Evolutionary conservation across 1,284 basidiomycete species (phyloP), one percentile per base, ranked within the genome.

Genomic region (Phenoliferia sp.): DNA sequence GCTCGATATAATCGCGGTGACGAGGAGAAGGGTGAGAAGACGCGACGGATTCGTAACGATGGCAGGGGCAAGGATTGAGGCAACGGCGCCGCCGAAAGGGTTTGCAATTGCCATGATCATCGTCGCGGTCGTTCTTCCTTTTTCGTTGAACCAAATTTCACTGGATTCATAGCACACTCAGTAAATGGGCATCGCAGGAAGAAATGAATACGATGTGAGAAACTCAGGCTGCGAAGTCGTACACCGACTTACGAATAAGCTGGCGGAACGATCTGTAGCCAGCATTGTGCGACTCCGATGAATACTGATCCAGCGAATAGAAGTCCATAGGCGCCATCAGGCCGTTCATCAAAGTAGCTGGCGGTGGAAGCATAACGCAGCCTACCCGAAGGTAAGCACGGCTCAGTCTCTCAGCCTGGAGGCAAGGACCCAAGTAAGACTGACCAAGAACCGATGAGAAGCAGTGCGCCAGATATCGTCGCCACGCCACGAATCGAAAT

Each of bases 301-400:
- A 61, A 50, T 15, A 32, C 29, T 34, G 60, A 61, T 22, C 60
- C 48, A 12, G 54, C 29, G 48, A 61, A 61, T 10, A 61, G 60
- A 7, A 61, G 60, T 6, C n/a, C 32, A 28, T 61, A 61, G 15
- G 60, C 44, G 15, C 60, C 32, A 3, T n/a, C 60, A 10, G 60
- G 26, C n/a, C 39, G 39, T 12, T 44, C 39, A 29, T 34, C 34
- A 32, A 61, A 28, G 7, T n/a, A 26, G 32, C 28, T 31, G 2
- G 60, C 15, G 48, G 48, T 61, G 39, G 60, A 31, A 33, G 60
- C 60, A 50, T 61, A 61, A 50, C 60, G 60, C 22, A 61, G 44
- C 60, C 60, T 61, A 50, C 39, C 12, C 22, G 12, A 22, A 29
- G n/a, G 44, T 50, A n/a, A 61, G 32, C 31, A 22, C 26, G 29